A percentile compares a stretch with the other conserved stretches of the same genome.
These are phyloP conservation scores for Botrytis fabae DNA, from an alignment of 2,329 filamentous ascomycete species.

Conservation along the genomic window DNA sequence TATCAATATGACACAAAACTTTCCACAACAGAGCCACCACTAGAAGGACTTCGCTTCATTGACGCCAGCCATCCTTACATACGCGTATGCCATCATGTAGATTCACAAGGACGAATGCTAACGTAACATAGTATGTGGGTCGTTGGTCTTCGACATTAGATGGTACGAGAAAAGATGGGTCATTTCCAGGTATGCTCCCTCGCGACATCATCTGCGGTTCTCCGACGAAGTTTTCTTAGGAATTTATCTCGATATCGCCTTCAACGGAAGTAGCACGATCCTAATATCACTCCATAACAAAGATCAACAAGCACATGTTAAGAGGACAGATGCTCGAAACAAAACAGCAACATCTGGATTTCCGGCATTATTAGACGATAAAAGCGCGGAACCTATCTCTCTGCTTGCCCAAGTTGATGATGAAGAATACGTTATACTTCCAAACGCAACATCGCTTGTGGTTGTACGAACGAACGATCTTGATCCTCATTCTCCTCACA, in stretches of 20 bases:
- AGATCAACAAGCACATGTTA: not conserved
- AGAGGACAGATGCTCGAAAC: not conserved
- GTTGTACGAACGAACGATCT: conserved; percentile 28
- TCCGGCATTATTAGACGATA: conserved; percentile 26
- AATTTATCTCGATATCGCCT: conserved; percentile 34
- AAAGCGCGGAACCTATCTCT: conserved; percentile 32
- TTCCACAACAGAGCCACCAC: not conserved
- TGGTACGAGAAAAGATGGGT: conserved; percentile 32
- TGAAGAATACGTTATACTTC: conserved; percentile 35
- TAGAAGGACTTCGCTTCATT: conserved; percentile 33
- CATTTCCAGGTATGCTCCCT: conserved; percentile 32
- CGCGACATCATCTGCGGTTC: not conserved
- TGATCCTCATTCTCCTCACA: conserved; percentile 26
- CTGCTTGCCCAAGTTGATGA: conserved; percentile 35
- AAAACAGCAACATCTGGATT: conserved; percentile 9
- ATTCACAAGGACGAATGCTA: not conserved
- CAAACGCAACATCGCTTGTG: conserved; percentile 32
- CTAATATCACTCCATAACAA: conserved; percentile 32
- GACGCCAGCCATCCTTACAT: conserved; percentile 31
- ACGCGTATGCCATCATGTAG: conserved; percentile 24
- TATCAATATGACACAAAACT: conserved; percentile 14
- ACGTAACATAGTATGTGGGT: conserved; percentile 32
- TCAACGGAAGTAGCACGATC: conserved; percentile 31
- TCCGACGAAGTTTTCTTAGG: conserved; percentile 25
- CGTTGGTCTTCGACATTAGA: conserved; percentile 32